Evolutionary conservation across 1,284 basidiomycete species (phyloP).

Genomic region (Papiliotrema fonsecae): DNA sequence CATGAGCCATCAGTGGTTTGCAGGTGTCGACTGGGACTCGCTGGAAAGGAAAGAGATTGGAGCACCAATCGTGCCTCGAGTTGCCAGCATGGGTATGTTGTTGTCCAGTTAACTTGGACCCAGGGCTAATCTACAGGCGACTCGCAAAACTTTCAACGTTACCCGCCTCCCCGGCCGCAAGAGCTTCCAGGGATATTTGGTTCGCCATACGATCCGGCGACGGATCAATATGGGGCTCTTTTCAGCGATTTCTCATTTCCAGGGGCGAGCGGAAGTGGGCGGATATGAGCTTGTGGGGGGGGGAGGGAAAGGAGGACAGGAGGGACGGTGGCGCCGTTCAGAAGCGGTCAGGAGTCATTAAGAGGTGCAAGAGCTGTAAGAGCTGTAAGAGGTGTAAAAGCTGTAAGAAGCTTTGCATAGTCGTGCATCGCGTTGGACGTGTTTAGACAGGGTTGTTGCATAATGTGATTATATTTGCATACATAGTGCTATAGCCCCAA

Average conservation of each 20-base stretch:
- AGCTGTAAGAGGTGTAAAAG: too few species aligned
- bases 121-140: not conserved
- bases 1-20: constrained; percentile 51
- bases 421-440: too few species aligned
- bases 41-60: constrained; percentile 49
- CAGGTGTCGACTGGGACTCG: constrained; percentile 51
- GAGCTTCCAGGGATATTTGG: not conserved
- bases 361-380: too few species aligned
- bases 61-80: constrained; percentile 52
- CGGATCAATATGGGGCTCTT: not conserved
- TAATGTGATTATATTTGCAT: too few species aligned
- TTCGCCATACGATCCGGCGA: not conserved
- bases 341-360: too few species aligned
- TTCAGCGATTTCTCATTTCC: not conserved
- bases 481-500: too few species aligned
- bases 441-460: too few species aligned
- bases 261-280: too few species aligned
- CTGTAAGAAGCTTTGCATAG: too few species aligned
- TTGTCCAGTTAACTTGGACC: not conserved
- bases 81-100: constrained; percentile 46
- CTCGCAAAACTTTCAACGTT: not conserved
- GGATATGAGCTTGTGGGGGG: too few species aligned
- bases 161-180: not conserved
- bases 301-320: too few species aligned
- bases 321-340: too few species aligned